A percentile compares a stretch with the other conserved stretches of the same genome.
Conservation (phyloP, 169 alveolate genomes). For the Plasmodium reichenowi region DNA sequence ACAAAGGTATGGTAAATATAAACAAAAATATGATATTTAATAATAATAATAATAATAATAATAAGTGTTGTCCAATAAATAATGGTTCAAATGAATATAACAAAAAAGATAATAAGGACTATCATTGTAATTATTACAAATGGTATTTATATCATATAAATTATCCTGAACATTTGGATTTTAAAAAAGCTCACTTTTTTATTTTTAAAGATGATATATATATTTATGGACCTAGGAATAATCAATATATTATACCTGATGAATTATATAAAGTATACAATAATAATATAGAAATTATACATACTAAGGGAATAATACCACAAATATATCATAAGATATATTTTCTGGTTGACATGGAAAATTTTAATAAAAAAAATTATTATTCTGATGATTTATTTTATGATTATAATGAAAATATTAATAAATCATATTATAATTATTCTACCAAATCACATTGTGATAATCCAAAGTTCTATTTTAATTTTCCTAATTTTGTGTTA, state of each 20-base stretch:
- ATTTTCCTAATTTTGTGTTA: too few species aligned
- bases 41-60: too few species aligned
- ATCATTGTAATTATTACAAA: slow-evolving; percentile 3
- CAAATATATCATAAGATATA: slow-evolving; percentile 22
- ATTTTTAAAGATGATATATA: slow-evolving; percentile 27
- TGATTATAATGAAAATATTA: not conserved
- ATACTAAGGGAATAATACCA: slow-evolving; percentile 27
- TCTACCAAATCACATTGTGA: too few species aligned
- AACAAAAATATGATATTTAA: too few species aligned
- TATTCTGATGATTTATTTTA: not conserved
- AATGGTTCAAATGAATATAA: too few species aligned
- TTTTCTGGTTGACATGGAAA: slow-evolving; percentile 2
- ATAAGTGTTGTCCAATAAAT: too few species aligned
- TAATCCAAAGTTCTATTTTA: too few species aligned
- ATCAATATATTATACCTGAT: slow-evolving; percentile 34
- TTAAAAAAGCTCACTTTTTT: slow-evolving; percentile 45
- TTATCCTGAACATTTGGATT: slow-evolving; percentile 13
- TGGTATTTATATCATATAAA: slow-evolving; percentile 19
- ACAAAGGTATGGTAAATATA: too few species aligned
- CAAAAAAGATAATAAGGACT: too few species aligned
- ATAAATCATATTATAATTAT: too few species aligned
- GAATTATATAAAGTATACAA: slow-evolving; percentile 8
- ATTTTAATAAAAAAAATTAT: not conserved
- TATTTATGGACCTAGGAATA: slow-evolving; percentile 46
- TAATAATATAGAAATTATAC: slow-evolving; percentile 12